Base-by-base conservation (phyloP, 768 basidiomycete species). In the Suillus discolor region DNA sequence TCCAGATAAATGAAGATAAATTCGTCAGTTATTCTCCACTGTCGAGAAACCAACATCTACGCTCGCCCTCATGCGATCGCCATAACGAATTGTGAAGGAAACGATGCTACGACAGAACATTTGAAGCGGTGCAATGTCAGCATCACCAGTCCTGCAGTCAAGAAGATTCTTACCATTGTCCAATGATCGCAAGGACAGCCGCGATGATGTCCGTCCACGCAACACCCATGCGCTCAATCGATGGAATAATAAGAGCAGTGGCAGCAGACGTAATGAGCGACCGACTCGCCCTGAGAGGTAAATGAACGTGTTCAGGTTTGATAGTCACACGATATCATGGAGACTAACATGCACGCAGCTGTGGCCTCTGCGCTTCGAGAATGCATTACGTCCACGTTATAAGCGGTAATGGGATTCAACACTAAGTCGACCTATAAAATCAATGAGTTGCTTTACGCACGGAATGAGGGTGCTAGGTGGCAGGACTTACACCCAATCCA, bases 321-420 rank as follows among this genome's bases (percentile, higher is more conserved):
- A n/a, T 42, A 28, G 13, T 9, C 55, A 41, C 8, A 16, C 6
- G 12, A 62, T 18, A 59, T 13, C 18, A n/a, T 36, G 31, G 9
- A 28, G 18, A 60, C 83, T 57, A 57, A 87, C 88, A 73, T 79
- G 66, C 76, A 80, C 1, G 83, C 87, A 18, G 86, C 87, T 72
- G 83, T 80, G 18, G 18, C 28, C 16, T 54, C 53, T 31, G 53
- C 16, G 69, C 89, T 89, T n/a, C 82, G 80, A 34, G 78, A 72
- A 54, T 85, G 86, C 71, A 89, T 64, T 13, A 87, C 76, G 68
- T 89, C 89, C 6, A 89, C 83, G 44, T 76, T 72, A 65, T 88
- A 88, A 20, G 87, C 80, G n/a, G 81, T 77, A 28, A 76, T 74
- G 0, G 87, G 85, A 34, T 80, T 82, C 39, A 88, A 75, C 18